A percentile compares a stretch with the other conserved stretches of the same genome.
These are phyloP conservation scores for Straminergon stramineum DNA, from an alignment of 225 moss, liverwort and hornwort species.

Conservation along the genomic window DNA sequence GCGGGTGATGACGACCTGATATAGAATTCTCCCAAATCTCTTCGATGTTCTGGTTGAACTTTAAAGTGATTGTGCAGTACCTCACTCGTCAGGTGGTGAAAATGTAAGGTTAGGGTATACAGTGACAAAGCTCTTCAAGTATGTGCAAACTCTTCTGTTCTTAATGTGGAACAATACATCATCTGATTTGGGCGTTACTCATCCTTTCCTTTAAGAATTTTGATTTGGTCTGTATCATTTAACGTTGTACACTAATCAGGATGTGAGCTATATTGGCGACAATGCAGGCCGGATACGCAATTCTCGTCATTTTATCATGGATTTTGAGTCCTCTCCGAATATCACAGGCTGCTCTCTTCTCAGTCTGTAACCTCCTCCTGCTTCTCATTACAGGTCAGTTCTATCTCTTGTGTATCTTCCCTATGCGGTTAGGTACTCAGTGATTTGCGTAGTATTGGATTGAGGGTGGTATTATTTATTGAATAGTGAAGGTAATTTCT, in stretches of 20 bases:
- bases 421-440: background rate
- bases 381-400: conserved; percentile 45
- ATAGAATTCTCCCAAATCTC: background rate
- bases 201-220: background rate
- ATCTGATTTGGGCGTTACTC: background rate
- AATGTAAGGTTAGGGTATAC: background rate
- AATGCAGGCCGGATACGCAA: conserved; percentile 40
- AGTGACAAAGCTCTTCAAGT: background rate
- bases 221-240: background rate
- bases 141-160: background rate
- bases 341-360: conserved; percentile 42
- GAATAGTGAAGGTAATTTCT: background rate
- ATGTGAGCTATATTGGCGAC: background rate
- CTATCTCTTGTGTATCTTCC: background rate
- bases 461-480: background rate
- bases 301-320: conserved; percentile 34
- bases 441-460: background rate
- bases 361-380: conserved; percentile 39
- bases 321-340: conserved; percentile 24
- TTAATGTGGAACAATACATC: background rate
- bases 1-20: background rate
- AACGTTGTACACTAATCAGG: background rate
- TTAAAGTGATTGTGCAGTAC: background rate
- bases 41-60: background rate
- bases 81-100: background rate